Evolutionary conservation across 441 rosid species (phyloP).

Genomic region (Gossypium davidsonii): DNA sequence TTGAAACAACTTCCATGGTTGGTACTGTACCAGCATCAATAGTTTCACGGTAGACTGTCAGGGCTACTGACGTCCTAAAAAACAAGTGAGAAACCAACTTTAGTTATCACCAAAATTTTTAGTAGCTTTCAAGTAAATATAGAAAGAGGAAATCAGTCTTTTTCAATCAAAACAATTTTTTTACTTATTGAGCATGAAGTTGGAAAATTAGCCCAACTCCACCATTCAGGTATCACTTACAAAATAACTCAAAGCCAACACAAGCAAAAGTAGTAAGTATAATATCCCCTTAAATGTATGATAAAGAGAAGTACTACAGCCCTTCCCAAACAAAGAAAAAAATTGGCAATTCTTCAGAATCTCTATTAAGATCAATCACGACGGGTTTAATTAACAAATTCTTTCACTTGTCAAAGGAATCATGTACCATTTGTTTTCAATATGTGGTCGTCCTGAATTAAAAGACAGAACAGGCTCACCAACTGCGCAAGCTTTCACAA

Average conservation of each 20-base stretch:
- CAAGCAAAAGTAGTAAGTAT: neutral
- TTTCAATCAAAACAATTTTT: neutral
- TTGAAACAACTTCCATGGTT: conserved; percentile 67
- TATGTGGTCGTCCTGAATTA: conserved; percentile 52
- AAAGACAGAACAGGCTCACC: conserved; percentile 67
- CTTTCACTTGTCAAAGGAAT: neutral
- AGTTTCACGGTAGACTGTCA: conserved; percentile 62
- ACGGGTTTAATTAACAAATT: neutral
- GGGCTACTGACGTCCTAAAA: conserved; percentile 65
- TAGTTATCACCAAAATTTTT: neutral
- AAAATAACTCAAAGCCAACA: neutral
- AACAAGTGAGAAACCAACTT: conserved; percentile 15
- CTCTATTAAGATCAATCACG: conserved; percentile 3
- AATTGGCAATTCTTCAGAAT: neutral
- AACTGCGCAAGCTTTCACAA: conserved; percentile 42
- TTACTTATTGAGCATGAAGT: neutral
- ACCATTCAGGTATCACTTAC: neutral
- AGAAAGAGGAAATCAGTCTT: neutral
- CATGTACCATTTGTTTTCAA: conserved; percentile 71
- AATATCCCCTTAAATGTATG: neutral
- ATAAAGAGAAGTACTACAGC: neutral
- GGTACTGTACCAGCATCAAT: conserved; percentile 56
- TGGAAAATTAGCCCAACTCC: neutral
- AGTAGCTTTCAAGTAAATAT: neutral
- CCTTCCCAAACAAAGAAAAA: neutral